Evolutionary conservation across 495 filamentous ascomycete genomes (phyloP).

Genomic region (Opeltia flavorubescens): DNA sequence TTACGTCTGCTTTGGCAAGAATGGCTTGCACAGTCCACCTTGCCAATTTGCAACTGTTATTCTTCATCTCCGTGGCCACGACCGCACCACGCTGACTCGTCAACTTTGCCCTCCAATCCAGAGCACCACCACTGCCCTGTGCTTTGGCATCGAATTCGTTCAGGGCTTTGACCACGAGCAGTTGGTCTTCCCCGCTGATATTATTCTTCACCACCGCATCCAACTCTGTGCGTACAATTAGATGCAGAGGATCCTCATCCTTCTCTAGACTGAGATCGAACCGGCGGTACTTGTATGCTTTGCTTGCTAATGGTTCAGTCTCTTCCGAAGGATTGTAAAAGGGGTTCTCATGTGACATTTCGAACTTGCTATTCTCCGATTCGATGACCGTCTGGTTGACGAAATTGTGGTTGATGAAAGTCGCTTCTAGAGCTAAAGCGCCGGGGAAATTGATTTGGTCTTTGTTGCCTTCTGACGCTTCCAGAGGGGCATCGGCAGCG

Average conservation of each 20-base stretch:
- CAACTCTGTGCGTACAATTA: constrained; percentile 90
- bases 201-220: constrained; percentile 92
- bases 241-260: constrained; percentile 76
- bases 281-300: constrained; percentile 94
- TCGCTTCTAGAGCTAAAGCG: constrained; percentile 88
- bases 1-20: constrained; percentile 83
- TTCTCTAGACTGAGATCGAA: constrained; percentile 90
- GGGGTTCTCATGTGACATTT: constrained; percentile 80
- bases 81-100: constrained; percentile 87
- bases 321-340: constrained; percentile 94
- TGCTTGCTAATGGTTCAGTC: constrained; percentile 80
- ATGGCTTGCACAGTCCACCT: constrained; percentile 94
- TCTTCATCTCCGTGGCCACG: constrained; percentile 99
- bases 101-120: constrained; percentile 93
- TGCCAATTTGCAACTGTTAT: constrained; percentile 96
- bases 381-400: constrained; percentile 85
- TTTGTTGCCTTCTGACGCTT: constrained; percentile 82
- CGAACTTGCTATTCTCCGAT: constrained; percentile 56
- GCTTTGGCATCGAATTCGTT: constrained; percentile 99
- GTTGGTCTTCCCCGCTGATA: constrained; percentile 75
- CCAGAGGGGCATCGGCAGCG: constrained; percentile 87
- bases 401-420: constrained; percentile 99
- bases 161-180: constrained; percentile 82
- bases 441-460: constrained; percentile 83
- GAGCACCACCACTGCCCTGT: constrained; percentile 79